Evolutionary conservation across 257 asterid species (phyloP).

Genomic region (Primulina eburnea): DNA sequence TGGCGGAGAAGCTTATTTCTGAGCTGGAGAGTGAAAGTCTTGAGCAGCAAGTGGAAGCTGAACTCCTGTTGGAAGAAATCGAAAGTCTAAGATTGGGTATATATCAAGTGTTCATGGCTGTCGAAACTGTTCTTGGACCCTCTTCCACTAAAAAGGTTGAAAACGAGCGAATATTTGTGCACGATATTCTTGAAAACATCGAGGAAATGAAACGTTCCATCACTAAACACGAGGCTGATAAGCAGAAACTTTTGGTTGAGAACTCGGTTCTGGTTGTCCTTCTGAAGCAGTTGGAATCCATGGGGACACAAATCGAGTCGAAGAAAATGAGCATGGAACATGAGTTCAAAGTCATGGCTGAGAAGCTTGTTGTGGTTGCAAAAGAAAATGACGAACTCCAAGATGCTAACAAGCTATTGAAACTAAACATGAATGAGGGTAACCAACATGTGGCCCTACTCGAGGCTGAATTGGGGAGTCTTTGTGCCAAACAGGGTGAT

Average conservation of each 20-base stretch:
- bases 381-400: slow-evolving; percentile 54
- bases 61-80: slow-evolving; percentile 73
- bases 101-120: slow-evolving; percentile 58
- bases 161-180: slow-evolving; percentile 52
- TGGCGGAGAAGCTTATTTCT: slow-evolving; percentile 78
- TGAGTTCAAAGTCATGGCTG: slow-evolving; percentile 43
- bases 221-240: slow-evolving; percentile 55
- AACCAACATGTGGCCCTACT: slow-evolving; percentile 38
- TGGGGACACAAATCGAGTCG: slow-evolving; percentile 55
- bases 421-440: slow-evolving; percentile 41
- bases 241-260: slow-evolving; percentile 64
- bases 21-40: slow-evolving; percentile 92
- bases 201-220: slow-evolving; percentile 54
- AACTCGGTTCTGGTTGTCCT: slow-evolving; percentile 71
- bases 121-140: slow-evolving; percentile 42
- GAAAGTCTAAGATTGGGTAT: slow-evolving; percentile 68
- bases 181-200: slow-evolving; percentile 48
- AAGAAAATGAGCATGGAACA: slow-evolving; percentile 56
- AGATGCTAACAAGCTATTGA: slow-evolving; percentile 54
- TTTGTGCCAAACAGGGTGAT: slow-evolving; percentile 42
- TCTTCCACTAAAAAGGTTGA: slow-evolving; percentile 40
- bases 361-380: slow-evolving; percentile 43
- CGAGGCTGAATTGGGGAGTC: slow-evolving; percentile 49
- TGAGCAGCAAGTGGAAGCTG: slow-evolving; percentile 94
- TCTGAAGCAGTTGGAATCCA: slow-evolving; percentile 67